Evolutionary conservation across 1,284 basidiomycete species (phyloP), one percentile per base, ranked within the genome.

Genomic region (Quambalaria eucalypti): DNA sequence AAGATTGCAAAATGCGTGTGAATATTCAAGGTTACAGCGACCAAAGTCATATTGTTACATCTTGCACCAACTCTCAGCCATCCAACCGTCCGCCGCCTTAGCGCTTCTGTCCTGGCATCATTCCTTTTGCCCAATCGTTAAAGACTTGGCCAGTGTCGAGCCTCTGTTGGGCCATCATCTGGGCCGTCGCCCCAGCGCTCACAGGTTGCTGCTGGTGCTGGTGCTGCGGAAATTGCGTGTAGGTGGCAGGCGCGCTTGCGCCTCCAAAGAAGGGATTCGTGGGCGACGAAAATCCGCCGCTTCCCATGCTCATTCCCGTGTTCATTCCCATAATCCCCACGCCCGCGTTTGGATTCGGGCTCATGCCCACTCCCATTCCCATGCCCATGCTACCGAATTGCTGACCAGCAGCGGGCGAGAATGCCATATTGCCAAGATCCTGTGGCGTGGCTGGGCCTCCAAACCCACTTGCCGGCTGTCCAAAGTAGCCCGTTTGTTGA

Each of bases 151-250:
- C 42, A 26, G 19, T 23, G 16, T 46, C 16, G 16, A 46, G 25
- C 12, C 42, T 14, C 42, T 46, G 42, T 21, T 46, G 7, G 14
- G 21, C 42, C 42, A 46, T 46, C n/a, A 26, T 26, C n/a, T 46
- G 21, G 2, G 14, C 21, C 12, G 42, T 26, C 16, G 19, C 42
- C 21, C 25, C 12, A 4, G 42, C 16, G 5, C 25, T 12, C 12
- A 46, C 21, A 12, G 42, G 42, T 25, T 46, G 42, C 25, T 46
- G 42, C 19, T 46, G n/a, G n/a, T n/a, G 42, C 42, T 46, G 42
- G 12, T 46, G 42, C 42, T 46, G 42, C 12, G 16, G 42, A 6
- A 39, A 39, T 12, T 21, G 16, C 4, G 36, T n/a, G 10, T 4
- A 5, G 10, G 21, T n/a, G 36, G 5, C 21, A 21, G 36, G 36